Evolutionary conservation across 108 stramenopile species (phyloP).

Genomic region (Fragilariopsis cylindrus): DNA sequence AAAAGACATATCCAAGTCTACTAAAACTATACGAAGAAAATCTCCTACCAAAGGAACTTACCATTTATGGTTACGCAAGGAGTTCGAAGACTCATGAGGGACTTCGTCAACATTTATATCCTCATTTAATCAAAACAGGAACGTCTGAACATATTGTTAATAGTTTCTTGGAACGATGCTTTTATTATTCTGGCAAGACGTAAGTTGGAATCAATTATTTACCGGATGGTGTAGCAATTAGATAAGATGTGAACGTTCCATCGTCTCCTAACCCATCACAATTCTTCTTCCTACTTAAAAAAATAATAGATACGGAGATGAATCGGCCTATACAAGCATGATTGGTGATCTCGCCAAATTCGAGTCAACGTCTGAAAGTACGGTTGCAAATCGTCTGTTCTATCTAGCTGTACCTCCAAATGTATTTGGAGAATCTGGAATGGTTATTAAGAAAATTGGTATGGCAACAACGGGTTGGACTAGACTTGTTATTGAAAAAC

Average conservation of each 20-base stretch:
- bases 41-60: slow-evolving; percentile 62
- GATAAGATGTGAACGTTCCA: neutral
- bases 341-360: slow-evolving; percentile 33
- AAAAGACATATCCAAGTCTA: slow-evolving; percentile 95
- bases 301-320: slow-evolving; percentile 70
- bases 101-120: slow-evolving; percentile 76
- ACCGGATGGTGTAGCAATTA: too few species aligned
- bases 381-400: slow-evolving; percentile 65
- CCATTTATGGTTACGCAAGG: slow-evolving; percentile 94
- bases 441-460: slow-evolving; percentile 65
- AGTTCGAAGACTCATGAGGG: slow-evolving; percentile 67
- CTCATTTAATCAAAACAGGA: slow-evolving; percentile 53
- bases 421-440: slow-evolving; percentile 84
- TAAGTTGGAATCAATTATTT: neutral
- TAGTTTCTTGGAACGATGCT: slow-evolving; percentile 76
- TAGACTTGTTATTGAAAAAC: slow-evolving; percentile 95
- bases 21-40: slow-evolving; percentile 78
- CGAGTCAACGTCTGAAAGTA: slow-evolving; percentile 13
- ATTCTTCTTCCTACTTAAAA: neutral
- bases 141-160: slow-evolving; percentile 48
- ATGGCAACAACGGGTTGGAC: slow-evolving; percentile 66
- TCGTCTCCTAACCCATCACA: neutral
- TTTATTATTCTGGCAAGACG: slow-evolving; percentile 76
- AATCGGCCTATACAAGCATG: slow-evolving; percentile 62
- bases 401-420: slow-evolving; percentile 98